Conservation (phyloP, 1,139 yeast species). For the Petasospora fabianii region DNA sequence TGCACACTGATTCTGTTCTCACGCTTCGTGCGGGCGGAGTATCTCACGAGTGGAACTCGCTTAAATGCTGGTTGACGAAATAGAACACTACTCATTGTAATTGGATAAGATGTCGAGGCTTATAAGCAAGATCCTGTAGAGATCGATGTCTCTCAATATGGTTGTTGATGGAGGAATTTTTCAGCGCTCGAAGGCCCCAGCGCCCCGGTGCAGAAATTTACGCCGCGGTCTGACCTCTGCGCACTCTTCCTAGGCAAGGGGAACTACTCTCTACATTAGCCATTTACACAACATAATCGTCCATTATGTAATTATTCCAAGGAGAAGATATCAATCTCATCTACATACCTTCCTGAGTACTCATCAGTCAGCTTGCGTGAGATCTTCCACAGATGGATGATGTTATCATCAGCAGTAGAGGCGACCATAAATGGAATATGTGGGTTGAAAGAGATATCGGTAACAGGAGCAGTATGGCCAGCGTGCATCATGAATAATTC, state of each 20-base stretch:
- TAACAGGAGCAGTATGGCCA: conserved; percentile 75
- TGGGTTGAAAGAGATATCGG: conserved; percentile 69
- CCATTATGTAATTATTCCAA: no score
- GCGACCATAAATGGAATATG: conserved; percentile 67
- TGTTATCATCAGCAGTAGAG: conserved; percentile 72
- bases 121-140: no score
- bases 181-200: conserved; percentile 2
- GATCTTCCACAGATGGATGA: conserved; percentile 74
- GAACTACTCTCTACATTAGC: no score
- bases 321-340: conserved; percentile 23
- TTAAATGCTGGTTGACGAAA: conserved; percentile 11
- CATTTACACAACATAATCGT: no score
- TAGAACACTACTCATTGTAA: conserved; percentile 15
- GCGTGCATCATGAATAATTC: conserved; percentile 85
- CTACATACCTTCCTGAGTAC: conserved; percentile 30
- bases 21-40: conserved; percentile 35
- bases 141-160: no score
- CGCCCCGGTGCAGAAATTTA: conserved; percentile 8
- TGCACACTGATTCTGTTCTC: conserved; percentile 55
- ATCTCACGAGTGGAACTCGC: conserved; percentile 26
- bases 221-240: conserved; percentile 9
- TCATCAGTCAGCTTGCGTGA: conserved; percentile 46
- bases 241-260: no score
- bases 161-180: conserved; percentile 12
- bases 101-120: no score